phyloP scores from a whole-genome alignment of 768 basidiomycete species.

The Cystobasidium onofrii region DNA sequence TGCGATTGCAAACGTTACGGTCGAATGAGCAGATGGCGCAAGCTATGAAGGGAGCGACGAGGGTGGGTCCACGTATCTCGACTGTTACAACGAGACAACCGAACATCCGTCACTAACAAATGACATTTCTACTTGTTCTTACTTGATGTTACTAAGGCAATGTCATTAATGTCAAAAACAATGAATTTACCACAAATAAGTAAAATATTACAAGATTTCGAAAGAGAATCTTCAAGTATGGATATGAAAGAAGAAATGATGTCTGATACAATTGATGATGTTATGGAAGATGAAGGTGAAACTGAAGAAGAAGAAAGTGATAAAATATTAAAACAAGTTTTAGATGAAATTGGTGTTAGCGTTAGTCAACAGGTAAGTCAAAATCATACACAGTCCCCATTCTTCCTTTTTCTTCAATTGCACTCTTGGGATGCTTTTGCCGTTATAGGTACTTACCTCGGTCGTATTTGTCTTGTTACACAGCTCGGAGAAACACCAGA shows the following conservation, averaged over 20 bases:
- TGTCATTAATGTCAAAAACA: slow-evolving; percentile 94
- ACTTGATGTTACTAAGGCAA: slow-evolving; percentile 59
- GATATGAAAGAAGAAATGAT: slow-evolving; percentile 99
- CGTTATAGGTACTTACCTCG: too few relatives aligned
- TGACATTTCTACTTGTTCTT: not conserved
- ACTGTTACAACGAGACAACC: not conserved
- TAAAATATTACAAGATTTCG: slow-evolving; percentile 95
- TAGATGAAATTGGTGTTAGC: slow-evolving; percentile 92
- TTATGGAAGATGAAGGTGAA: slow-evolving; percentile 73
- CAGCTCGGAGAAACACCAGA: slow-evolving; percentile 43
- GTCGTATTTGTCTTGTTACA: not conserved
- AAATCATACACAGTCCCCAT: not conserved
- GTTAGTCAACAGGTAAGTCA: slow-evolving; percentile 68
- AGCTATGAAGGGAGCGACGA: slow-evolving; percentile 95
- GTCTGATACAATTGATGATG: slow-evolving; percentile 96
- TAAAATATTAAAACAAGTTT: slow-evolving; percentile 85
- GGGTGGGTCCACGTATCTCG: slow-evolving; percentile 56
- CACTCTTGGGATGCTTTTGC: too few relatives aligned
- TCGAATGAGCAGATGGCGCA: slow-evolving; percentile 99
- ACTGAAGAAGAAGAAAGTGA: slow-evolving; percentile 96
- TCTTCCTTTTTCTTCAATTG: not conserved
- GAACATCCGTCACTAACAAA: not conserved
- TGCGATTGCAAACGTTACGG: slow-evolving; percentile 89
- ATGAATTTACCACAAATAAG: slow-evolving; percentile 91
- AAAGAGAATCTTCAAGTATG: slow-evolving; percentile 94